These are phyloP conservation scores for Macrocybe gigantea DNA, from an alignment of 768 basidiomycete genomes.

Conservation along the genomic window DNA sequence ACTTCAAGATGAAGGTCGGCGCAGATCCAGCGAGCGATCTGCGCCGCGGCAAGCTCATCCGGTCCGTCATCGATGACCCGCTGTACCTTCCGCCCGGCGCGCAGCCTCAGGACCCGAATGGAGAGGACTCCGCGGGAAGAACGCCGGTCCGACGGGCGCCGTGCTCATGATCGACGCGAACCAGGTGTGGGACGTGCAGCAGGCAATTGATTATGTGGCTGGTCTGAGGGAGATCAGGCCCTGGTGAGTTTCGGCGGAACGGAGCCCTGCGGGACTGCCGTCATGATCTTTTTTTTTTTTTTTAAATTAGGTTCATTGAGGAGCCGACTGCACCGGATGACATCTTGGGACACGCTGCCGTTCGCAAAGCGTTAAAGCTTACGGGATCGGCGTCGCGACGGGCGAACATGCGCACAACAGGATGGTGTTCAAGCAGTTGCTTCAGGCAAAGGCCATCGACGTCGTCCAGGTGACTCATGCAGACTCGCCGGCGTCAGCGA, in stretches of 20 bases:
- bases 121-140: slow-evolving; percentile 75
- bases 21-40: slow-evolving; percentile 76
- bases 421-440: slow-evolving; percentile 92
- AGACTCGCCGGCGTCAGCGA: slow-evolving; percentile 91
- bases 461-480: slow-evolving; percentile 96
- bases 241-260: slow-evolving; percentile 45
- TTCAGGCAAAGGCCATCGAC: slow-evolving; percentile 89
- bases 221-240: slow-evolving; percentile 77
- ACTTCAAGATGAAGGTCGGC: slow-evolving; percentile 99
- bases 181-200: slow-evolving; percentile 91
- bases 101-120: slow-evolving; percentile 52
- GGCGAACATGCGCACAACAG: slow-evolving; percentile 95
- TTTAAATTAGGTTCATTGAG: slow-evolving; percentile 71
- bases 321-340: slow-evolving; percentile 93
- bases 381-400: slow-evolving; percentile 87
- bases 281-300: slow-evolving; percentile 1
- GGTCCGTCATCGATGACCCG: slow-evolving; percentile 93
- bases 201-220: slow-evolving; percentile 89
- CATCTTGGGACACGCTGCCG: slow-evolving; percentile 77
- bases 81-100: slow-evolving; percentile 63
- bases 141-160: slow-evolving; percentile 89
- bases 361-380: slow-evolving; percentile 70
- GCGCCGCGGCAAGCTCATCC: slow-evolving; percentile 82
- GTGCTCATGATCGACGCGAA: slow-evolving; percentile 98
- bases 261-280: not conserved